phyloP scores from a whole-genome alignment of 768 basidiomycete genomes.

The Pleurotus djamor region DNA sequence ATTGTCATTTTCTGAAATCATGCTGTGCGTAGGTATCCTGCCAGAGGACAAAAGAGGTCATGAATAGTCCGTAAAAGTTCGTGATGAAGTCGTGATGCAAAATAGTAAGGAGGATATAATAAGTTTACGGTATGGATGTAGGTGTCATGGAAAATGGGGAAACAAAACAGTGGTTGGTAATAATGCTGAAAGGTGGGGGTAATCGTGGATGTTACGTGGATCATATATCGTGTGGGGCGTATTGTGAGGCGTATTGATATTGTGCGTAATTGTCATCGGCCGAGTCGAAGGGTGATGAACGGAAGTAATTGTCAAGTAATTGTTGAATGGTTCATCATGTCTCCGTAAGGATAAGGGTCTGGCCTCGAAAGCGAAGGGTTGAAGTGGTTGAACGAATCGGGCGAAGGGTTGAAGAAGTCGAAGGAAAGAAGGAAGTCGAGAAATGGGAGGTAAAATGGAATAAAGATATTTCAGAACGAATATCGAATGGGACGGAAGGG shows the following conservation, averaged over 20 bases:
- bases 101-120: not conserved
- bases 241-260: too few species aligned
- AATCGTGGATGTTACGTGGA: too few species aligned
- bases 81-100: not conserved
- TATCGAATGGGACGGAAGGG: too few species aligned
- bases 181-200: too few species aligned
- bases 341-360: too few species aligned
- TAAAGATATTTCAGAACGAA: not conserved
- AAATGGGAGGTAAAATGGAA: not conserved
- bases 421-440: not conserved
- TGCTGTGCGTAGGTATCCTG: not conserved
- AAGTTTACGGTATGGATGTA: not conserved
- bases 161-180: not conserved
- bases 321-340: too few species aligned
- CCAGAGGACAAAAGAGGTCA: not conserved
- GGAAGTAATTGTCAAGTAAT: too few species aligned
- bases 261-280: too few species aligned
- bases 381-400: not conserved
- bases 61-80: not conserved
- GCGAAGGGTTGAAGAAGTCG: not conserved
- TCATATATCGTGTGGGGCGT: too few species aligned
- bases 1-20: not conserved
- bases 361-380: too few species aligned
- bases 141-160: not conserved
- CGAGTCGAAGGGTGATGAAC: too few species aligned